Evolutionary conservation across 2,329 filamentous ascomycete species (phyloP).

Genomic region (Ophiostoma himal-ulmi): DNA sequence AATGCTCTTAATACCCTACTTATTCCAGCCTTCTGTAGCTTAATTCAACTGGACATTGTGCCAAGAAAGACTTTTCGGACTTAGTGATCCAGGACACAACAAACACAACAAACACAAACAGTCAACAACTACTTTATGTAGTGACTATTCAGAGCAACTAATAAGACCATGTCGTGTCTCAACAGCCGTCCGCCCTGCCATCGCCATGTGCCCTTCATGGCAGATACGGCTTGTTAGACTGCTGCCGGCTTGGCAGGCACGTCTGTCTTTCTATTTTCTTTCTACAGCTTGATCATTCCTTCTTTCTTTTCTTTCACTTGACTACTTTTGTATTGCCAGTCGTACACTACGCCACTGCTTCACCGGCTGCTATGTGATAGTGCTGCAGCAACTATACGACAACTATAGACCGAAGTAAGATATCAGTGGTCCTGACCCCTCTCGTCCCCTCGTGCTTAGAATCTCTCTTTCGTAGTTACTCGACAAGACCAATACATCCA

Average conservation of each 20-base stretch:
- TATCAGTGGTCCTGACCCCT: background rate
- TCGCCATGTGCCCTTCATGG: background rate
- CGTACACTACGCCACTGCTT: background rate
- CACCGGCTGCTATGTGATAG: background rate
- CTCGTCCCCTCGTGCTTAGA: background rate
- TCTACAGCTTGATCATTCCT: background rate
- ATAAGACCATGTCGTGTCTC: background rate
- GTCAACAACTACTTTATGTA: too few relatives aligned
- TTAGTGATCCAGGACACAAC: too few relatives aligned
- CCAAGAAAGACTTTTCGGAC: background rate
- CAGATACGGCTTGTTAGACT: background rate
- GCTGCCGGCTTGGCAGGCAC: slow-evolving; percentile 2
- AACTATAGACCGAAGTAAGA: background rate
- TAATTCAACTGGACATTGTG: background rate
- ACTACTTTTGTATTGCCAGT: background rate
- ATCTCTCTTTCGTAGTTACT: too few relatives aligned
- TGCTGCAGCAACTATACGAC: background rate
- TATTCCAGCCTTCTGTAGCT: background rate
- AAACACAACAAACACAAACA: too few relatives aligned
- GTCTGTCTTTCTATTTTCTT: background rate
- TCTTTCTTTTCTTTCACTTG: background rate
- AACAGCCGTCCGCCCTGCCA: background rate
- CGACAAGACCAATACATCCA: background rate
- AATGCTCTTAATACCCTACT: background rate
- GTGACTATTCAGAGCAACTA: background rate